These are phyloP conservation scores for Hyaloscypha bicolor DNA, from an alignment of 495 filamentous ascomycete genomes.

Conservation along the genomic window DNA sequence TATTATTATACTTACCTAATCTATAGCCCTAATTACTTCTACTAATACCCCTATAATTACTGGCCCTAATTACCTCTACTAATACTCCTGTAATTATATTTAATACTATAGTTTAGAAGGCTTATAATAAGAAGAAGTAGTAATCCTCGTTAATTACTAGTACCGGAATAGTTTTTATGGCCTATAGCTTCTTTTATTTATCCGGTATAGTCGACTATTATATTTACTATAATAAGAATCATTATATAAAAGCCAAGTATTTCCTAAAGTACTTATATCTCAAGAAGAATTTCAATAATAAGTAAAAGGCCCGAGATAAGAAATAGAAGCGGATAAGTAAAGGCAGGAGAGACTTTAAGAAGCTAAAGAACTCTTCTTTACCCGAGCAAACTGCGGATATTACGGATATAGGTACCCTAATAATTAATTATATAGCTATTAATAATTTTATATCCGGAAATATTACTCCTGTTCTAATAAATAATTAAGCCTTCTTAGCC, in stretches of 20 bases:
- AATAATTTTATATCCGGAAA: too few species aligned
- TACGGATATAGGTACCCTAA: too few species aligned
- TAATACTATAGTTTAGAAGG: background rate
- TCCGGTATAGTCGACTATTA: background rate
- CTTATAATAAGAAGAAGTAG: background rate
- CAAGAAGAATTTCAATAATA: background rate
- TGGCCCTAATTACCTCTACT: background rate
- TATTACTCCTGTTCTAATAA: too few species aligned
- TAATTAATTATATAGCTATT: too few species aligned
- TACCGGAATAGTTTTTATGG: background rate
- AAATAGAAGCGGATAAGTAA: background rate
- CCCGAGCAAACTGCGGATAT: too few species aligned
- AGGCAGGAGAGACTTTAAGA: background rate
- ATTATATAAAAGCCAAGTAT: background rate
- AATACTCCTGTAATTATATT: background rate
- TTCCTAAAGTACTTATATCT: background rate
- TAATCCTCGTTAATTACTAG: background rate
- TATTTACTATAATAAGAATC: background rate
- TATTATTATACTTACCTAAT: background rate
- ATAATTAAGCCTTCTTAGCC: too few species aligned
- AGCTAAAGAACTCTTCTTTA: background rate
- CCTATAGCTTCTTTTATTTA: background rate
- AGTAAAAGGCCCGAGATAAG: background rate
- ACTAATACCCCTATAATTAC: background rate
- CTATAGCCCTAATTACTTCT: background rate